A percentile compares a stretch with the other conserved stretches of the same genome.
These are phyloP conservation scores for Vicia villosa DNA, from an alignment of 306 rosid species.

Conservation along the genomic window DNA sequence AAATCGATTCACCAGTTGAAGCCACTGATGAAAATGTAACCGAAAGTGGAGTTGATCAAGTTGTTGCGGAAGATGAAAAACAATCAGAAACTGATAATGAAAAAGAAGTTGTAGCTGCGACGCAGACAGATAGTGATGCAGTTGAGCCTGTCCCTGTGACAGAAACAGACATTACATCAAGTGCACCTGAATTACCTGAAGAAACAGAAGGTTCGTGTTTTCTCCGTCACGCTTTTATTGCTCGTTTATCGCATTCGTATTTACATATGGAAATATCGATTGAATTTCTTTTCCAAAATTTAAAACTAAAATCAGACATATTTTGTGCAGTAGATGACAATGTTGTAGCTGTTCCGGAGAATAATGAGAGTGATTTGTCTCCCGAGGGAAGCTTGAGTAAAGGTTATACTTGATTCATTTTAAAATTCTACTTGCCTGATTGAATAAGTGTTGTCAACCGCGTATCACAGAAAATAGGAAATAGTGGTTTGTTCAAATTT, in stretches of 20 bases:
- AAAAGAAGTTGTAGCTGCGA: constrained; percentile 45
- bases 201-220: constrained; percentile 51
- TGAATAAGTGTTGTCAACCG: background rate
- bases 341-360: constrained; percentile 40
- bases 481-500: too few species aligned
- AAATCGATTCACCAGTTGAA: constrained; percentile 43
- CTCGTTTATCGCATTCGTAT: constrained; percentile 7
- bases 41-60: constrained; percentile 45
- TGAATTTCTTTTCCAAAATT: background rate
- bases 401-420: constrained; percentile 47
- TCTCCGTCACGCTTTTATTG: constrained; percentile 19
- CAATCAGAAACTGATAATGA: constrained; percentile 41
- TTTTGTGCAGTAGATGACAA: constrained; percentile 2
- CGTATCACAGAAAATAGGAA: too few species aligned
- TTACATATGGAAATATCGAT: constrained; percentile 22
- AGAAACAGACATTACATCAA: constrained; percentile 49
- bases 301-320: constrained; percentile 22
- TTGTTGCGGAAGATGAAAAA: constrained; percentile 44
- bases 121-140: constrained; percentile 42
- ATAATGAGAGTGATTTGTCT: constrained; percentile 36
- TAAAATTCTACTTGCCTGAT: constrained; percentile 28
- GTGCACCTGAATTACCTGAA: constrained; percentile 35
- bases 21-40: constrained; percentile 43
- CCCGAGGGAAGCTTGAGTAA: constrained; percentile 41
- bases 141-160: constrained; percentile 45